phyloP scores from a whole-genome alignment of 495 filamentous ascomycete species.

The Annulohypoxylon stygium region DNA sequence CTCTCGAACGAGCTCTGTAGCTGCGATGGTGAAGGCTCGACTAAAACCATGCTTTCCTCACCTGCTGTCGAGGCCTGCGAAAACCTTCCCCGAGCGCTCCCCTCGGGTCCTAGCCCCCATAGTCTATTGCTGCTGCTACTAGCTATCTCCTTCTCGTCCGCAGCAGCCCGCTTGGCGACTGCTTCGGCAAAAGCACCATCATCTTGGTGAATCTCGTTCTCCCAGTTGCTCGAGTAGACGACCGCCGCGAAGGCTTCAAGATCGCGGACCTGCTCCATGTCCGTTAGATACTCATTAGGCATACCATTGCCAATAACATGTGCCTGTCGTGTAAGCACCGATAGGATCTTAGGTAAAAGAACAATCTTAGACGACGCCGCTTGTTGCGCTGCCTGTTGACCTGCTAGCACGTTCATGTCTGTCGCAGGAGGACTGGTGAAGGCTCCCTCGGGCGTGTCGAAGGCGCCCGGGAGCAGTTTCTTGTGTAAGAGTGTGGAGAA shows the following conservation, averaged over 20 bases:
- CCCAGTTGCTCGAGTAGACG: slow-evolving; percentile 91
- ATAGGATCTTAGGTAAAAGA: slow-evolving; percentile 91
- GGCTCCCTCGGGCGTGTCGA: slow-evolving; percentile 68
- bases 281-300: slow-evolving; percentile 88
- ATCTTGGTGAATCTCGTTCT: slow-evolving; percentile 75
- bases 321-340: slow-evolving; percentile 87
- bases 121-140: neutral
- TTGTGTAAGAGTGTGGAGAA: slow-evolving; percentile 85
- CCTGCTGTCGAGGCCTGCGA: slow-evolving; percentile 44
- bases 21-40: slow-evolving; percentile 56
- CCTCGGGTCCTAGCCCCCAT: slow-evolving; percentile 23
- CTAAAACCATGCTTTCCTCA: slow-evolving; percentile 61
- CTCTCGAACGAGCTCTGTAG: slow-evolving; percentile 66
- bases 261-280: slow-evolving; percentile 84
- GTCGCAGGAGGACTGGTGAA: slow-evolving; percentile 48
- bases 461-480: slow-evolving; percentile 82
- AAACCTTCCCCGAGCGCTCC: slow-evolving; percentile 12
- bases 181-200: slow-evolving; percentile 47
- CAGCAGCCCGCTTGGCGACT: slow-evolving; percentile 32
- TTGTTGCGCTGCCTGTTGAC: slow-evolving; percentile 55
- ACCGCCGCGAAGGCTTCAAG: slow-evolving; percentile 95
- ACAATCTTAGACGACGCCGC: slow-evolving; percentile 66
- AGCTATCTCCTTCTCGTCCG: slow-evolving; percentile 19
- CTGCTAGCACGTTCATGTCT: slow-evolving; percentile 45
- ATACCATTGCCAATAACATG: slow-evolving; percentile 89